Conservation (phyloP, 2,329 filamentous ascomycete species). For the Talaromyces sp. region DNA sequence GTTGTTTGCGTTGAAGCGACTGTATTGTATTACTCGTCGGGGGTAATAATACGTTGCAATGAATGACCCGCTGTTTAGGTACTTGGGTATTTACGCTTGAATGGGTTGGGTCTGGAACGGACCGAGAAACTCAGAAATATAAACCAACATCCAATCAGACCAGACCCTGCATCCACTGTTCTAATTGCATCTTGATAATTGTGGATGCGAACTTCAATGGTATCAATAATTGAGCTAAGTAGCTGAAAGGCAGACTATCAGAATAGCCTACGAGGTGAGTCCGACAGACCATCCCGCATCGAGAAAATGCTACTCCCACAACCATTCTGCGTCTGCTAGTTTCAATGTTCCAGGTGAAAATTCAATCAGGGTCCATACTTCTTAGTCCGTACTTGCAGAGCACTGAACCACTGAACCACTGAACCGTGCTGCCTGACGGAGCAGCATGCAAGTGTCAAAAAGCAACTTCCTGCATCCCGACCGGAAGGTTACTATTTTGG, state of each 20-base stretch:
- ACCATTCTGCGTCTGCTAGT: neutral
- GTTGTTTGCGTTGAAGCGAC: neutral
- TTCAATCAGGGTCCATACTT: neutral
- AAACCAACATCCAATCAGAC: slow-evolving; percentile 7
- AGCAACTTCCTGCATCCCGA: neutral
- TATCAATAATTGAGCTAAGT: neutral
- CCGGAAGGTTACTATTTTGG: neutral
- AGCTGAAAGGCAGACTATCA: neutral
- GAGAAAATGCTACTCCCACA: neutral
- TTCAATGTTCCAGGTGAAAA: neutral
- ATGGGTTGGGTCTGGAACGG: slow-evolving; percentile 6
- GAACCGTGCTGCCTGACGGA: neutral
- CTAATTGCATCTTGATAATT: too few relatives aligned
- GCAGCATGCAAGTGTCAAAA: neutral
- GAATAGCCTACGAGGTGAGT: neutral
- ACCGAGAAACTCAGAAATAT: slow-evolving; percentile 4
- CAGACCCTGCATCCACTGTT: neutral
- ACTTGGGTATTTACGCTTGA: neutral
- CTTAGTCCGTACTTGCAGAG: neutral
- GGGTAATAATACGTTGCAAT: neutral
- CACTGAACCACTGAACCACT: neutral
- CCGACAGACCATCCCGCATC: neutral
- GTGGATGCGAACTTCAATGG: neutral
- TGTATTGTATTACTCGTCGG: neutral
- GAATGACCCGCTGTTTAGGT: neutral